Base-by-base conservation (phyloP, 1,139 yeast species). In the Kodamaea ohmeri region DNA sequence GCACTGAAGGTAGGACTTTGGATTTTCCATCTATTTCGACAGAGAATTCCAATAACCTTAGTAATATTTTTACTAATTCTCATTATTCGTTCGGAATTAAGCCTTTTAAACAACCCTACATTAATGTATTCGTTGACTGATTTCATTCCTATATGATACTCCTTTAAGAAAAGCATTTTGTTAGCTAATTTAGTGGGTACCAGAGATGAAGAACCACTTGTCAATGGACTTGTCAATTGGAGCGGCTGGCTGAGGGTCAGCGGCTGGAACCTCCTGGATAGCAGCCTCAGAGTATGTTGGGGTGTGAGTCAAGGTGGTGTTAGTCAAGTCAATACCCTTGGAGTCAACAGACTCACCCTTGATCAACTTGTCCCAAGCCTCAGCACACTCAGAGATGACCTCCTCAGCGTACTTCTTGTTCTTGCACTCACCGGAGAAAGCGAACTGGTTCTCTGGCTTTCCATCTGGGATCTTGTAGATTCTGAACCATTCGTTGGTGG, bases 191-290 rank as follows among this genome's bases (percentile, higher is more conserved):
- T 39, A 71, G 52, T 71, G 76, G 48, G 76, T 84, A 68, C 97
- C 97, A 49, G 97, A 87, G 65, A 92, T 92, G 80, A 81, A 92
- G 79, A 92, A 92, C 98, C 98, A 92, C 76, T 92, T 92, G 79
- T 92, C 97, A 62, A 92, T 73, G 41, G 97, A 88, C 68, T 87
- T 81, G 74, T 92, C 98, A 64, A 92, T 87, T 66, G 96, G 95
- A 49, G 95, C 97, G 59, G 94, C 90, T 46, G 89, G 75, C 51
- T 71, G 67, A 48, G 84, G 78, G 55, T 80, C 57, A 53, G 84
- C 92, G 45, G 76, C 73, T 50, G 97, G 94, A 42, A 87, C 61
- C 41, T 67, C 73, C 39, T 69, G 52, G 40, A 65, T 71, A 49
- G 76, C 77, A 46, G 71, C 52, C 37, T 70, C 68, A 41, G 78